Percentiles rank a stretch among this genome's conserved stretches.
Evolutionary conservation across 371 early-diverging fungal species (phyloP).

Genomic region (Rhizopus stolonifer): DNA sequence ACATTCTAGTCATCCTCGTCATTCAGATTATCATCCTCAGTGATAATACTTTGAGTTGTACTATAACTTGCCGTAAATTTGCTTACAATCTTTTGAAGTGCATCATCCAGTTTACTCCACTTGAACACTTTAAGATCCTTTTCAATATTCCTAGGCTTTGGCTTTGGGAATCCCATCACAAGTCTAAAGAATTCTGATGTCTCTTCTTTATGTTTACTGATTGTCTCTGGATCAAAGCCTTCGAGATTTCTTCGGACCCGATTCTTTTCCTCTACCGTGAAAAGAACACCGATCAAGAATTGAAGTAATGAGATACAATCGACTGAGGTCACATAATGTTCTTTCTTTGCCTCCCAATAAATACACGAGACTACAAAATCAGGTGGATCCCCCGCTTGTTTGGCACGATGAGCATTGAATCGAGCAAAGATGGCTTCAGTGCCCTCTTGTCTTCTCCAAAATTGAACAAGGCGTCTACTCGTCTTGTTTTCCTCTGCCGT

Average conservation of each 20-base stretch:
- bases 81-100: slow-evolving; percentile 74
- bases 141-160: slow-evolving; percentile 85
- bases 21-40: not conserved
- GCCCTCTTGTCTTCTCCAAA: slow-evolving; percentile 62
- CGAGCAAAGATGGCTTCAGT: slow-evolving; percentile 61
- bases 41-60: slow-evolving; percentile 40
- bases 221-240: slow-evolving; percentile 76
- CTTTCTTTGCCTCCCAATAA: slow-evolving; percentile 72
- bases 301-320: slow-evolving; percentile 77
- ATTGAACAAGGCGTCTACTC: slow-evolving; percentile 74
- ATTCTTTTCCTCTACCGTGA: slow-evolving; percentile 85
- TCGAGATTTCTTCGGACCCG: slow-evolving; percentile 84
- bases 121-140: slow-evolving; percentile 73
- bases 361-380: slow-evolving; percentile 77
- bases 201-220: slow-evolving; percentile 71
- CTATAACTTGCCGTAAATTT: slow-evolving; percentile 63
- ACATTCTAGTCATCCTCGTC: not conserved
- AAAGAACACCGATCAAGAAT: slow-evolving; percentile 65
- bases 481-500: slow-evolving; percentile 62
- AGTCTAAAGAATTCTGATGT: slow-evolving; percentile 74
- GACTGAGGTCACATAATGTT: slow-evolving; percentile 78
- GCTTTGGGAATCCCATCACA: slow-evolving; percentile 80
- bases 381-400: slow-evolving; percentile 40
- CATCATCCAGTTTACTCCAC: slow-evolving; percentile 70
- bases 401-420: slow-evolving; percentile 58